Evolutionary conservation across 148 eudicot species (phyloP).

Genomic region (Chenopodium quinoa): DNA sequence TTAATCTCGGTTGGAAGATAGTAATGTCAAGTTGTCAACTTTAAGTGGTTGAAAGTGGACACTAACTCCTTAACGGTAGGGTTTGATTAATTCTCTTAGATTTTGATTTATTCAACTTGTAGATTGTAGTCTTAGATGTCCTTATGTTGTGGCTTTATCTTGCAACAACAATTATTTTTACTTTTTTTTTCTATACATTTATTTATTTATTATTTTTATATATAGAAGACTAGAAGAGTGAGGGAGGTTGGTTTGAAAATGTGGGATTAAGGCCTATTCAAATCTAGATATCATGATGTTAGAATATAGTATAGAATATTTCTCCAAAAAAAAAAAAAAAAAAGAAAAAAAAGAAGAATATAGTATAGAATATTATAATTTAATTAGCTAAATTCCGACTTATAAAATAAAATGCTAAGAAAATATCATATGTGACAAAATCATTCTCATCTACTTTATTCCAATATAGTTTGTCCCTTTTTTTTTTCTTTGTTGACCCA

Average conservation of each 20-base stretch:
- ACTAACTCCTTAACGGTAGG: slow-evolving; percentile 7
- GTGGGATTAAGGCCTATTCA: not conserved
- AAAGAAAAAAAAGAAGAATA: too few species aligned
- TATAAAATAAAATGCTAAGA: too few species aligned
- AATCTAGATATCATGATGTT: not conserved
- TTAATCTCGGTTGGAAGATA: slow-evolving; percentile 5
- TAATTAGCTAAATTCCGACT: too few species aligned
- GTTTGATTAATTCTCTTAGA: slow-evolving; percentile 5
- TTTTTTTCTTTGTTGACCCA: too few species aligned
- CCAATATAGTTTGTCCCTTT: too few species aligned
- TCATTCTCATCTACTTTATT: too few species aligned
- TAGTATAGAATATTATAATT: too few species aligned
- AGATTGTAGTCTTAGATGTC: not conserved
- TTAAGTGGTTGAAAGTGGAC: slow-evolving; percentile 13
- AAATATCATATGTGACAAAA: too few species aligned
- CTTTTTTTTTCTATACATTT: too few species aligned
- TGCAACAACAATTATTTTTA: not conserved
- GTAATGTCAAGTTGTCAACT: not conserved
- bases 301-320: too few species aligned
- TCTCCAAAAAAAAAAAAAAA: too few species aligned
- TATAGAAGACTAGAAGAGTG: not conserved
- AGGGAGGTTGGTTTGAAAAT: not conserved
- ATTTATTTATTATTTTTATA: too few species aligned
- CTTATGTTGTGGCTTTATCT: not conserved
- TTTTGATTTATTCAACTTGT: slow-evolving; percentile 14